Percentiles rank a stretch among this genome's conserved stretches.
Evolutionary conservation across 1,139 yeast species (phyloP).

Genomic region (Eremothecium gossypii): DNA sequence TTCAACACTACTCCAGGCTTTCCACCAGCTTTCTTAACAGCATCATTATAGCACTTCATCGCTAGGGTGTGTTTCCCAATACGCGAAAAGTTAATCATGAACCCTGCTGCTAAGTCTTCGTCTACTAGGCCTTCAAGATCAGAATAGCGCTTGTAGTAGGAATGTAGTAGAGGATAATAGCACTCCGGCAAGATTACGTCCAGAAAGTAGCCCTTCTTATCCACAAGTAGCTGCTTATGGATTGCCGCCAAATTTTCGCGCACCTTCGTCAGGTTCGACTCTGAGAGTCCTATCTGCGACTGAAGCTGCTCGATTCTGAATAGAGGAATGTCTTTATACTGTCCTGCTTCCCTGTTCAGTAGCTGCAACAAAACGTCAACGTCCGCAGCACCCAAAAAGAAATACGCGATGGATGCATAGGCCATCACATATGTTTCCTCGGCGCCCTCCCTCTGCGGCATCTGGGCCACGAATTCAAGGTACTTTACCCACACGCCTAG

Average conservation of each 20-base stretch:
- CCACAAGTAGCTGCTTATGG: slow-evolving; percentile 9
- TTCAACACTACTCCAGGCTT: slow-evolving; percentile 8
- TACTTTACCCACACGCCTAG: slow-evolving; percentile 27
- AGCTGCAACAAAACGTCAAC: slow-evolving; percentile 16
- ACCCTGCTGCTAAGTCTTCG: slow-evolving; percentile 13
- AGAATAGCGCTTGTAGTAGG: slow-evolving; percentile 8
- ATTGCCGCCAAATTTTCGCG: too few species aligned
- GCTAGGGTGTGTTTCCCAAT: slow-evolving; percentile 16
- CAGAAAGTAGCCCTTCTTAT: slow-evolving; percentile 11
- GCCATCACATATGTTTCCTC: slow-evolving; percentile 7
- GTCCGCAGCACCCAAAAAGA: slow-evolving; percentile 16
- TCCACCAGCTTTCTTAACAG: not conserved
- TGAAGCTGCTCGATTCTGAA: slow-evolving; percentile 3
- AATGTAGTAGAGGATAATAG: not conserved
- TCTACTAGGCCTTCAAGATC: slow-evolving; percentile 7
- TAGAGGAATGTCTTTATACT: slow-evolving; percentile 2
- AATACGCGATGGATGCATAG: slow-evolving; percentile 19
- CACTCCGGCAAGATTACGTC: slow-evolving; percentile 6
- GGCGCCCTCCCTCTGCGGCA: slow-evolving; percentile 2
- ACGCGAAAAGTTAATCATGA: slow-evolving; percentile 19
- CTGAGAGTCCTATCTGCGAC: slow-evolving; percentile 1
- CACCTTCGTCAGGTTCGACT: too few species aligned
- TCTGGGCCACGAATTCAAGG: slow-evolving; percentile 12
- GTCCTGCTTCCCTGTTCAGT: slow-evolving; percentile 5
- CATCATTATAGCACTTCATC: slow-evolving; percentile 16